Base-by-base conservation (phyloP, 2,329 filamentous ascomycete species). In the Colletotrichum ledebouriae region DNA sequence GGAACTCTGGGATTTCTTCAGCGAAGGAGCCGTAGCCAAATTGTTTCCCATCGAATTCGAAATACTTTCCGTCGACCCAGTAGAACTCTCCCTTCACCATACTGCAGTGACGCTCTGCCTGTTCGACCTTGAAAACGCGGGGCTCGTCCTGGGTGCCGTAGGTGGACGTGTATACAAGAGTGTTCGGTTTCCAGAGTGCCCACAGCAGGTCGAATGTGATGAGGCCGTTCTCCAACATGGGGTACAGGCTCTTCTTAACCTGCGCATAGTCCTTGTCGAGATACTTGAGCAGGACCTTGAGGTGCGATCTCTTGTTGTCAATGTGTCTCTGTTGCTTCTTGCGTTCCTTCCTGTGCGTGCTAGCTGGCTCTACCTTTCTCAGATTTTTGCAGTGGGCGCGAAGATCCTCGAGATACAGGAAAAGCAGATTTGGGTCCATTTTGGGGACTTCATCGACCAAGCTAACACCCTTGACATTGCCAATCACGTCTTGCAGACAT, bases 151-250 rank as follows among this genome's bases (percentile, higher is more conserved):
- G 81, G 41, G 88, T 89, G 3, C 92, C 92, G 71, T 97, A 97
- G 0, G 92, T 95, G 0, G 89, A 87, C 0, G 91, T 89, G 76
- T 91, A 95, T 1, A 89, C 91, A 20, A 97, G 87, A 0, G 92
- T 94, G 73, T 94, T 92, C 0, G 94, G 94, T 75, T 96, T 97
- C 86, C 92, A 97, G 3, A 97, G 81, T 0, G 94, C 93, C 94
- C 94, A 97, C 1, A 97, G 82, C 2, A 97, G 85, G 65, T 97
- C 93, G 73, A 94, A 97, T 0, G 93, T 97, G 76, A 97, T 97
- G 50, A 94, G 89, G 9, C 93, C 93, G 37, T 90, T 92, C 71
- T 94, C 87, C 2, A 97, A 83, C 80, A 97, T 88, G 0, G 93
- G 92, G 72, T 94, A 91, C 0, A 97, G 84, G 2, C 90, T 85